Evolutionary conservation across 1,284 basidiomycete genomes (phyloP).

Genomic region (Trichosporon sp.): DNA sequence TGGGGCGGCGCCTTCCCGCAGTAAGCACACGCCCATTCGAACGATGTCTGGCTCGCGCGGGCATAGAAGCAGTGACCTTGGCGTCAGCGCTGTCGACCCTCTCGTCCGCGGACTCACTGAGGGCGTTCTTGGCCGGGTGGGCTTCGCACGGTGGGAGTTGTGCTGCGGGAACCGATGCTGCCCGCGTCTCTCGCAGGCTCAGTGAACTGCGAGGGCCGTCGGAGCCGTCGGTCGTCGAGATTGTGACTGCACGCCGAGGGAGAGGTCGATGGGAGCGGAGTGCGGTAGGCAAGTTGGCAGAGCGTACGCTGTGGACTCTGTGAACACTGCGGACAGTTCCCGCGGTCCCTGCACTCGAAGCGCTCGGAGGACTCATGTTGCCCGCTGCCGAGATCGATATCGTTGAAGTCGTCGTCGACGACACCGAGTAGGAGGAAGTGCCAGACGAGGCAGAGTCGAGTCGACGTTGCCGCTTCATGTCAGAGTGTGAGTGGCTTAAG

Average conservation of each 20-base stretch:
- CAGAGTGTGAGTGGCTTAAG: background rate
- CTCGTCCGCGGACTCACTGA: background rate
- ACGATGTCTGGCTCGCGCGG: background rate
- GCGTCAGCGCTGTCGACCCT: background rate
- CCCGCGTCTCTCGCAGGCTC: background rate
- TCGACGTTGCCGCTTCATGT: background rate
- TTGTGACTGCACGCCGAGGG: background rate
- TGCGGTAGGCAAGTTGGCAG: background rate
- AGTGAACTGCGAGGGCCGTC: background rate
- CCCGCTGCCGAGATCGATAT: background rate
- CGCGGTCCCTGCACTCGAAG: background rate
- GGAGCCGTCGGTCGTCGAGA: background rate
- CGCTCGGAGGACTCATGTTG: background rate
- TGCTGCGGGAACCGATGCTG: background rate
- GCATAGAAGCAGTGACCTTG: background rate
- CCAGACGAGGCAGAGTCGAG: background rate
- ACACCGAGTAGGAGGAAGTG: background rate
- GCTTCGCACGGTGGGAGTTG: background rate
- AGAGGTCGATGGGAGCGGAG: background rate
- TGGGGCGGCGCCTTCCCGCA: background rate
- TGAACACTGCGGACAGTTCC: background rate
- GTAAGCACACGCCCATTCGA: background rate
- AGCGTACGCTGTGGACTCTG: too few relatives aligned
- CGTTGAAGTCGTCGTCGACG: too few relatives aligned
- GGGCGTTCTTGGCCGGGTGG: background rate